Base-by-base conservation (phyloP, 2,329 filamentous ascomycete species). In the Cytospora mali region DNA sequence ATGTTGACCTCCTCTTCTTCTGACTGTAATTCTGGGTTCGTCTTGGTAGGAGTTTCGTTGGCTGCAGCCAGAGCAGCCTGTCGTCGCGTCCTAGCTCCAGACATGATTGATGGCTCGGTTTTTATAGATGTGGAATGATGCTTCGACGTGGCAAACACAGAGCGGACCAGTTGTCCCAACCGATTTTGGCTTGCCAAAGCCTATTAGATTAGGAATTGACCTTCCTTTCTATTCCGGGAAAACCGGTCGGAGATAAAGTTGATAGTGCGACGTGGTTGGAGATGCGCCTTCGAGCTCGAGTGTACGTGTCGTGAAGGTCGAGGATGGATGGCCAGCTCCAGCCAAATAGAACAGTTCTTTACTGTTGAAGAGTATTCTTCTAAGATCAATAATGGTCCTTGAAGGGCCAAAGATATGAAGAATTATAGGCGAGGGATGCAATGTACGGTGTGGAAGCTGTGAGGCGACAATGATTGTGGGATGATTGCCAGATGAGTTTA, bases 1-100 rank as follows among this genome's bases (percentile, higher is more conserved):
- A 77, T 74, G 48, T 67, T 62, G 35, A 68, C 63, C 62, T 71
- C 60, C 49, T 71, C 61, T 48, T 71, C 61, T 48, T 55, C 61
- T 62, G 42, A 23, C 9, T 31, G 66, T 42, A 62, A 66, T 51
- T 72, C 71, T 23, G 62, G 72, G 31, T 71, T 72, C 23, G 71
- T 68, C n/a, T 72, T 69, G 55, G 67, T 65, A 58, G 66, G 66
- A 31, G 68, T 62, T 55, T 71, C 71, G 59, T 64, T 58, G 46
- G 61, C 66, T 27, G 65, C 64, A 55, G 64, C 62, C 60, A 65
- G 23, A 25, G 66, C 67, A 48, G 67, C 66, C 58, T 69, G 68
- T 61, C 67, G 65, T 58, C 68, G 64, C 33, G 67, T 69, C 59
- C 68, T 66, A 53, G 65, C 58, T 59, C 55, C 58, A 54, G 66